Evolutionary conservation across 78 protist genomes (phyloP).

Genomic region (Dictyostelium discoideum): dicty_2.7 NC_007091.3:3989001-3989500

Average conservation of each 20-base stretch:
- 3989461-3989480: not conserved
- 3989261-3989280: constrained; percentile 72
- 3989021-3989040: not conserved
- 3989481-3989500: constrained; percentile 48
- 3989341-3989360: constrained; percentile 62
- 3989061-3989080: not conserved
- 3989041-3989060: not conserved
- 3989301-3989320: constrained; percentile 61
- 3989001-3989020: not conserved
- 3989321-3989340: constrained; percentile 73
- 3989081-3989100: constrained; percentile 69
- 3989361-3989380: constrained; percentile 36
- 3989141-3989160: constrained; percentile 19
- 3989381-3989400: too few relatives aligned
- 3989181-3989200: constrained; percentile 41
- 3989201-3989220: constrained; percentile 34
- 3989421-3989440: not conserved
- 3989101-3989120: constrained; percentile 62
- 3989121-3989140: constrained; percentile 51
- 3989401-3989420: too few relatives aligned
- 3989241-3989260: constrained; percentile 43
- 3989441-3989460: too few relatives aligned
- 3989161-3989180: constrained; percentile 52
- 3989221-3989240: constrained; percentile 42
- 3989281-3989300: constrained; percentile 26